A percentile compares a stretch with the other conserved stretches of the same genome.
These are phyloP conservation scores for Exsudoporus floridanus DNA, from an alignment of 1,284 basidiomycete species.

Conservation along the genomic window DNA sequence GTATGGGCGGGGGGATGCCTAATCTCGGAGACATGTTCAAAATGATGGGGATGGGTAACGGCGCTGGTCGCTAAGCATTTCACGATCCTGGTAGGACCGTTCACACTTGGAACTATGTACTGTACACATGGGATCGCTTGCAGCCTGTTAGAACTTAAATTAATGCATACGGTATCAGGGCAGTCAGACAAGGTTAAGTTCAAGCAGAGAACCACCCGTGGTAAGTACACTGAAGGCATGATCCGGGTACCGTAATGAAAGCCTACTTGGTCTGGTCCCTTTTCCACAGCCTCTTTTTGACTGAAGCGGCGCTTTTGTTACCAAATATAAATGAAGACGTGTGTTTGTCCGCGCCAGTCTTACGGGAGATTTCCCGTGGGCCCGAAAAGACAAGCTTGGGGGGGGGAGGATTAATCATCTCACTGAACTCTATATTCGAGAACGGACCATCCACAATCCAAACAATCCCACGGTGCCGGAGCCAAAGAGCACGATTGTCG, in stretches of 20 bases:
- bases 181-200: constrained; percentile 34
- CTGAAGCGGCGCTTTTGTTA: constrained; percentile 69
- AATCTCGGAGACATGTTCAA: constrained; percentile 77
- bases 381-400: constrained; percentile 62
- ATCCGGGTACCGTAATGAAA: constrained; percentile 23
- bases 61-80: constrained; percentile 35
- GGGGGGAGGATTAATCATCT: constrained; percentile 15
- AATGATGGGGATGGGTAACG: constrained; percentile 78
- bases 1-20: constrained; percentile 53
- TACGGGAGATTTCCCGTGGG: constrained; percentile 56
- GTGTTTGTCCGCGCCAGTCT: constrained; percentile 77
- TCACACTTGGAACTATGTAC: constrained; percentile 15
- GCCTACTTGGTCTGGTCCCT: constrained; percentile 38
- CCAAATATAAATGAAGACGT: constrained; percentile 77
- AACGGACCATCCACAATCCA: constrained; percentile 71
- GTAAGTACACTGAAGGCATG: constrained; percentile 12
- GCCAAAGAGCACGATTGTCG: constrained; percentile 50
- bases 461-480: constrained; percentile 56
- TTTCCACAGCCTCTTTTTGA: constrained; percentile 66
- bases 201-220: constrained; percentile 7
- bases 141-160: constrained; percentile 15
- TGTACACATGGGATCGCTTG: constrained; percentile 21
- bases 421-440: constrained; percentile 14
- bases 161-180: constrained; percentile 14
- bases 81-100: constrained; percentile 2